Conservation (phyloP, 129 eudicot genomes). For the Ambrosia trifida region DNA sequence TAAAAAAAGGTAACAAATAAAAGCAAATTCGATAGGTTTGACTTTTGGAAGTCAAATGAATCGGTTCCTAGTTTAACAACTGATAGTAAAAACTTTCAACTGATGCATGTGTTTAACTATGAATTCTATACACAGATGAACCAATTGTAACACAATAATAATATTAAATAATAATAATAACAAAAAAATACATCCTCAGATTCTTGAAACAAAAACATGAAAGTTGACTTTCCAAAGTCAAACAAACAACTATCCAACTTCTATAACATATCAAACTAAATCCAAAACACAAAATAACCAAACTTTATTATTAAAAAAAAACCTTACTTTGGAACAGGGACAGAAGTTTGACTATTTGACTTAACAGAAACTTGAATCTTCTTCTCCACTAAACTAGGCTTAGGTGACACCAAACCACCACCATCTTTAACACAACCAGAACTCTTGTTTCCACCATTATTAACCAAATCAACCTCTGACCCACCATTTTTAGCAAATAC, state of each 20-base stretch:
- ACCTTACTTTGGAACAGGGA: constrained; percentile 59
- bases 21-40: constrained; percentile 15
- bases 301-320: constrained; percentile 7
- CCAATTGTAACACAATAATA: background rate
- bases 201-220: constrained; percentile 14
- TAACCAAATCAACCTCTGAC: constrained; percentile 47
- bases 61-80: too few relatives aligned
- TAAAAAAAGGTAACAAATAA: background rate
- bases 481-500: constrained; percentile 53
- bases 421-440: constrained; percentile 44
- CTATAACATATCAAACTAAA: background rate
- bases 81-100: constrained; percentile 1
- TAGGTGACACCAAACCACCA: constrained; percentile 35
- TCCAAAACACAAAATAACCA: background rate
- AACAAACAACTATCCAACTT: constrained; percentile 21
- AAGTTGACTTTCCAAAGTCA: constrained; percentile 28
- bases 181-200: constrained; percentile 10
- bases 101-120: background rate
- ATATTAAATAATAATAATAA: too few relatives aligned
- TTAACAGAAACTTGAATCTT: constrained; percentile 46
- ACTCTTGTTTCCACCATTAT: constrained; percentile 37
- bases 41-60: background rate
- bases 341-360: constrained; percentile 40
- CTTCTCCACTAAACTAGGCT: constrained; percentile 35
- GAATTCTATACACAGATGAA: background rate